Base-by-base conservation (phyloP, 441 rosid species). In the Hura crepitans region DNA sequence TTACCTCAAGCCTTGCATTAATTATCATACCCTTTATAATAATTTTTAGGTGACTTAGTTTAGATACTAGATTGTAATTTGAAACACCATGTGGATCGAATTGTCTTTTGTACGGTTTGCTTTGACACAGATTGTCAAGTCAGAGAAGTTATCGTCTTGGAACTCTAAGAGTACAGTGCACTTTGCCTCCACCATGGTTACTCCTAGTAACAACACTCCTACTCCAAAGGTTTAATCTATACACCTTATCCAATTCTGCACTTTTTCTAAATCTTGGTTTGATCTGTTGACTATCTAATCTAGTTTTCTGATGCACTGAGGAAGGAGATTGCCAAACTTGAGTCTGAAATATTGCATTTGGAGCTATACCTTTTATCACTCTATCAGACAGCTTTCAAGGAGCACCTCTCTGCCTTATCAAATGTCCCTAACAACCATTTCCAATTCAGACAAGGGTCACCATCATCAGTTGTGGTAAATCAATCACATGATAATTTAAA, bases 291-390 rank as follows among this genome's bases (percentile, higher is more conserved):
- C 33, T 67, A 28, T 62, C 25, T 23, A 43, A 60, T 84, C 82
- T 73, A 90, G 95, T 84, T 93, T 68, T 79, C 83, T 64, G 80
- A 71, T 55, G 91, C 83, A 69, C 78, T 92, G 74, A 87, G 74
- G 82, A 81, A 79, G 66, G 96, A 92, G 78, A 88, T 92, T 53
- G 90, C 86, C 18, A 63, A 76, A 30, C 88, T 90, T 28, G 96
- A 92, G 83, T 75, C 78, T 69, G 87, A 92, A 65, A 92, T 88
- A 71, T 68, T 84, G 70, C 87, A 77, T 39, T 74, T 91, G 66
- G 97, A 92, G 66, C 79, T 78, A 5, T 80, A 78, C 72, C 86
- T 90, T 66, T 90, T 92, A 66, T 85, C 95, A 4, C 89, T 88
- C 25, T 90, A 92, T 72, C 87, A 93, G 53, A 85, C 85, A 50